A percentile compares a stretch with the other conserved stretches of the same genome.
Evolutionary conservation across 225 moss, liverwort and hornwort genomes (phyloP).

Genomic region (Antitrichia curtipendula): DNA sequence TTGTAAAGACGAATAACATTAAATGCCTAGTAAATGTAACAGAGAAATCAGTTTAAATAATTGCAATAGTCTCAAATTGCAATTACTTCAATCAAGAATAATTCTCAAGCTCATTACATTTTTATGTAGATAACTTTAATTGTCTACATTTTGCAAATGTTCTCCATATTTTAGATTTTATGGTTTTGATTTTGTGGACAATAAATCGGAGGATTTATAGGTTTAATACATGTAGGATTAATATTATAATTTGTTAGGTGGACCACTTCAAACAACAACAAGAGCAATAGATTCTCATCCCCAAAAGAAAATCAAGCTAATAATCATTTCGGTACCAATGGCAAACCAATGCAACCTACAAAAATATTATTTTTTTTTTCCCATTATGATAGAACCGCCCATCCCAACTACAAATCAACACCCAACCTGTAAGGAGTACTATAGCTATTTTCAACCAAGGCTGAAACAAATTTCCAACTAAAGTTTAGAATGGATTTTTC

Average conservation of each 20-base stretch:
- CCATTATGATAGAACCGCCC: too few species aligned
- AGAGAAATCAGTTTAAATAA: background rate
- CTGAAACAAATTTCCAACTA: too few species aligned
- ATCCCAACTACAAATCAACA: too few species aligned
- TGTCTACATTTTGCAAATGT: background rate
- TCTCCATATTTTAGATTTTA: background rate
- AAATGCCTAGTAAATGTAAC: background rate
- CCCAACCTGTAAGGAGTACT: too few species aligned
- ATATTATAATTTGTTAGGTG: background rate
- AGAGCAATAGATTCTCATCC: background rate
- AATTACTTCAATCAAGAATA: background rate
- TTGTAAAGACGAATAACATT: background rate
- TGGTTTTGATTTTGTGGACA: background rate
- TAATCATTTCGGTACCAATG: background rate
- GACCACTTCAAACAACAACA: background rate
- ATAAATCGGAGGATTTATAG: too few species aligned
- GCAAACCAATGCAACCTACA: background rate
- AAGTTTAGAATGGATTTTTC: too few species aligned
- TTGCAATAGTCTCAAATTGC: background rate
- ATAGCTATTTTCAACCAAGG: too few species aligned
- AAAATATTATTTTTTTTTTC: background rate
- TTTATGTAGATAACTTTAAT: background rate
- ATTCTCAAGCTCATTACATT: background rate
- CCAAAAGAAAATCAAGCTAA: accelerated
- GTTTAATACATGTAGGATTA: background rate